A percentile compares a stretch with the other conserved stretches of the same genome.
These are phyloP conservation scores for Leccinum arenicola DNA, from an alignment of 768 basidiomycete genomes.

Conservation along the genomic window DNA sequence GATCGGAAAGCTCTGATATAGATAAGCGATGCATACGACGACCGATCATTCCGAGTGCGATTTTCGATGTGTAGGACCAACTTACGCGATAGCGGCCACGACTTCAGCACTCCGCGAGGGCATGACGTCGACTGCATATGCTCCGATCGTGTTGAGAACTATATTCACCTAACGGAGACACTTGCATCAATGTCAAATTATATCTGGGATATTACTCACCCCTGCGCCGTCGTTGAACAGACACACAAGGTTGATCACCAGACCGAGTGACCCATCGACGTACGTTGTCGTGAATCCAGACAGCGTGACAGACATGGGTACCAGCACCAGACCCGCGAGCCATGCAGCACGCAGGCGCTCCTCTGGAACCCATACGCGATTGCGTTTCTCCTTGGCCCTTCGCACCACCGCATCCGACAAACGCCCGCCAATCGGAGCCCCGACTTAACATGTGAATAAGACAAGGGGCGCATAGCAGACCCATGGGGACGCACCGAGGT, in stretches of 20 bases:
- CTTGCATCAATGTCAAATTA: neutral
- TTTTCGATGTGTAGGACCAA: neutral
- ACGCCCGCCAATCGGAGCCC: constrained; percentile 56
- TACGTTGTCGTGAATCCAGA: constrained; percentile 51
- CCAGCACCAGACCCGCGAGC: constrained; percentile 44
- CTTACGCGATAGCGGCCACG: constrained; percentile 54
- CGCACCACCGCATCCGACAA: constrained; percentile 56
- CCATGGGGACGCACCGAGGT: constrained; percentile 15
- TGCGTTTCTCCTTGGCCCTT: constrained; percentile 44
- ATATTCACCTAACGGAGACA: constrained; percentile 46
- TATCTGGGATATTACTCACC: constrained; percentile 34
- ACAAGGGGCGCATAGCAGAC: neutral
- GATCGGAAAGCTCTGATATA: constrained; percentile 23
- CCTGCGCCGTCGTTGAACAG: constrained; percentile 65
- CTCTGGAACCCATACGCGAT: constrained; percentile 63
- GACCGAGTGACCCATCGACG: constrained; percentile 47
- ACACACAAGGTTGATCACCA: constrained; percentile 50
- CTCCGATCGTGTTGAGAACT: constrained; percentile 50
- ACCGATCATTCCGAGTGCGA: neutral
- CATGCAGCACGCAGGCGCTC: constrained; percentile 59
- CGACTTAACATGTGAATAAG: constrained; percentile 37
- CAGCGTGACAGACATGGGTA: constrained; percentile 49
- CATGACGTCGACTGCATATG: constrained; percentile 61
- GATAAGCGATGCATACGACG: neutral
- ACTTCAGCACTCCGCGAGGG: constrained; percentile 61